These are phyloP conservation scores for Ustilago loliicola DNA, from an alignment of 1,284 basidiomycete genomes.

Conservation along the genomic window DNA sequence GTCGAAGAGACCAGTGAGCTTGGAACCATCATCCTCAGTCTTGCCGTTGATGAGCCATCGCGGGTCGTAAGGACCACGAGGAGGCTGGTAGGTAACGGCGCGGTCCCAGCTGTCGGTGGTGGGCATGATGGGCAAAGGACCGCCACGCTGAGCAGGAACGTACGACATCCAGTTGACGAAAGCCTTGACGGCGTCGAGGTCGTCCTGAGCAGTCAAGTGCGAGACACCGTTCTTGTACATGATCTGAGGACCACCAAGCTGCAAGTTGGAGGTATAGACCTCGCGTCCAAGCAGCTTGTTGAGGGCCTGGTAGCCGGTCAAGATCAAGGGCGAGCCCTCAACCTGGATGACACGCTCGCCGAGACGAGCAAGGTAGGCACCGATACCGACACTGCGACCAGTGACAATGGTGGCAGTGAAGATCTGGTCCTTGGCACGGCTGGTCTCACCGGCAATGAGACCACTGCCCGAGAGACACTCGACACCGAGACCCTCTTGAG, in stretches of 20 bases:
- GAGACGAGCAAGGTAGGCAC: slow-evolving; percentile 97
- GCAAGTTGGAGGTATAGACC: slow-evolving; percentile 98
- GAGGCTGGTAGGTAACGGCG: slow-evolving; percentile 87
- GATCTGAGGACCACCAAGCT: slow-evolving; percentile 92
- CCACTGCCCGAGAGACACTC: slow-evolving; percentile 96
- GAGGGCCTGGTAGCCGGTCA: slow-evolving; percentile 95
- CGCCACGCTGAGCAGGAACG: slow-evolving; percentile 74
- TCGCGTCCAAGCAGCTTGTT: slow-evolving; percentile 99
- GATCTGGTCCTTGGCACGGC: slow-evolving; percentile 97
- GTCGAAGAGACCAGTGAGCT: slow-evolving; percentile 87
- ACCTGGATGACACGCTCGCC: slow-evolving; percentile 99
- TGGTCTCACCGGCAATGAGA: slow-evolving; percentile 98
- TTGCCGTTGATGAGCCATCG: slow-evolving; percentile 98
- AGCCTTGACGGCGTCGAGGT: slow-evolving; percentile 74
- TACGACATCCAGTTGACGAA: slow-evolving; percentile 91
- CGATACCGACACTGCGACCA: slow-evolving; percentile 98
- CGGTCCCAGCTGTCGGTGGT: slow-evolving; percentile 82
- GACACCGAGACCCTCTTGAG: slow-evolving; percentile 95
- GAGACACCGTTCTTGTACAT: slow-evolving; percentile 81
- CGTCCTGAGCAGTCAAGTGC: slow-evolving; percentile 92
- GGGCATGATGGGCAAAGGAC: slow-evolving; percentile 56
- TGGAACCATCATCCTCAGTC: slow-evolving; percentile 79
- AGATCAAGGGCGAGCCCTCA: slow-evolving; percentile 98
- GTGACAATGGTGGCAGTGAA: slow-evolving; percentile 99
- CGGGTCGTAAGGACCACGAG: slow-evolving; percentile 96